These are phyloP conservation scores for Boletus rex-veris DNA, from an alignment of 768 basidiomycete species.

Conservation along the genomic window DNA sequence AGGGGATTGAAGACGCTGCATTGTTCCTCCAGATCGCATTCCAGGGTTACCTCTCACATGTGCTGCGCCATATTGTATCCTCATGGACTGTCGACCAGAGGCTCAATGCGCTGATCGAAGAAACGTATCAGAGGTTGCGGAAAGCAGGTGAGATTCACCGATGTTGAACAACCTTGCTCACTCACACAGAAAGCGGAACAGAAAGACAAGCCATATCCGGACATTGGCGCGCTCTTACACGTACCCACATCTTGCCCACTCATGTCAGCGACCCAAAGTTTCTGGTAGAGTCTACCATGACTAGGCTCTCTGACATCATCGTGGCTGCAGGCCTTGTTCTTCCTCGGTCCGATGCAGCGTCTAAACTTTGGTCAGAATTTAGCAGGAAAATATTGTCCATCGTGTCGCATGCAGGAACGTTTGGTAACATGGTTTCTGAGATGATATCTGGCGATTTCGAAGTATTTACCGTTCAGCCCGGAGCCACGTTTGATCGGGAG, in stretches of 20 bases:
- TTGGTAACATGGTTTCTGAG: conserved; percentile 2
- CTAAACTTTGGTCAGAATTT: not conserved
- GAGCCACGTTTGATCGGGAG: not conserved
- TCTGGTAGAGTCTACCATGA: not conserved
- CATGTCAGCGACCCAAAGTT: not conserved
- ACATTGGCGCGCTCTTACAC: conserved; percentile 11
- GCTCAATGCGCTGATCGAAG: not conserved
- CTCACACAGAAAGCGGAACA: not conserved
- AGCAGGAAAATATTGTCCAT: not conserved
- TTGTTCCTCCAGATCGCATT: conserved; percentile 6
- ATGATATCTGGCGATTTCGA: conserved; percentile 12
- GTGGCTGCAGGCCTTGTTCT: not conserved
- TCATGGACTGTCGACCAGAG: conserved; percentile 5
- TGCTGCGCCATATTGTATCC: not conserved
- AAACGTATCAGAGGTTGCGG: not conserved
- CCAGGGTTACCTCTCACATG: conserved; percentile 1
- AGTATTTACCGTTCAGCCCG: not conserved
- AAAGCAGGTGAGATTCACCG: not conserved
- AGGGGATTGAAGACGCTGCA: not conserved
- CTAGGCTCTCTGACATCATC: not conserved
- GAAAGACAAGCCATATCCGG: conserved; percentile 1
- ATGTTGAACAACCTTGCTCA: not conserved
- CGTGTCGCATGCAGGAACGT: not conserved
- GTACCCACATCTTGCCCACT: not conserved
- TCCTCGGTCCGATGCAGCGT: not conserved